A percentile compares a stretch with the other conserved stretches of the same genome.
These are phyloP conservation scores for Talaromyces sp. DNA, from an alignment of 2,329 filamentous ascomycete genomes.

Conservation along the genomic window DNA sequence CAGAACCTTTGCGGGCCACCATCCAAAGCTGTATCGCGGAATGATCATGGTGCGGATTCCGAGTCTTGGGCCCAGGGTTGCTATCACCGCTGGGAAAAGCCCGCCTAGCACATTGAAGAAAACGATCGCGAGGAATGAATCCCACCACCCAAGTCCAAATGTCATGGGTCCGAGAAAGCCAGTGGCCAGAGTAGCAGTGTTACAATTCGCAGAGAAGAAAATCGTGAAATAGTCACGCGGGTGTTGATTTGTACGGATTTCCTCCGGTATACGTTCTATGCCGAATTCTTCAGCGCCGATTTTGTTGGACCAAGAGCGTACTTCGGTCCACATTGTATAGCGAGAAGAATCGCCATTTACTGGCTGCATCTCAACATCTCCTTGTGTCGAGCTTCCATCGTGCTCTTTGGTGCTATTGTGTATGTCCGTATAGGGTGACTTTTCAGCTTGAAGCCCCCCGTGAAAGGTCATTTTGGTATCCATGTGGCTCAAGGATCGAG, in stretches of 20 bases:
- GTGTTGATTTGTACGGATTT: slow-evolving; percentile 2
- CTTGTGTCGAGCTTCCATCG: neutral
- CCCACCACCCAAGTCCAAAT: neutral
- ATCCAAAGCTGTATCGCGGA: neutral
- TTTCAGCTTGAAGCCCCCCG: neutral
- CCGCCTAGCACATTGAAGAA: neutral
- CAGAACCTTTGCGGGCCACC: neutral
- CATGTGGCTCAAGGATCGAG: neutral
- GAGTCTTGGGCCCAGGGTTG: neutral
- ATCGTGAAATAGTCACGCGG: slow-evolving; percentile 1
- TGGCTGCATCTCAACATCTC: neutral
- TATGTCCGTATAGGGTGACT: neutral
- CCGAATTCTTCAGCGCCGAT: slow-evolving; percentile 2
- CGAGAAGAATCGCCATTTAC: slow-evolving; percentile 26
- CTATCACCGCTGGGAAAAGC: neutral
- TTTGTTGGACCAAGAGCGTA: neutral
- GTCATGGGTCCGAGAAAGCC: neutral
- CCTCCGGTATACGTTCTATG: slow-evolving; percentile 3
- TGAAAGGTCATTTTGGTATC: neutral
- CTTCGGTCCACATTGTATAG: neutral
- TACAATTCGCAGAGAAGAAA: slow-evolving; percentile 2
- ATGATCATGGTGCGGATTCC: slow-evolving; percentile 4
- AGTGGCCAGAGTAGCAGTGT: neutral
- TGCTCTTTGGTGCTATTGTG: neutral
- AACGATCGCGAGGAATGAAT: neutral